Evolutionary conservation across 2,329 filamentous ascomycete species (phyloP).

Genomic region (Penicillium sp.): DNA sequence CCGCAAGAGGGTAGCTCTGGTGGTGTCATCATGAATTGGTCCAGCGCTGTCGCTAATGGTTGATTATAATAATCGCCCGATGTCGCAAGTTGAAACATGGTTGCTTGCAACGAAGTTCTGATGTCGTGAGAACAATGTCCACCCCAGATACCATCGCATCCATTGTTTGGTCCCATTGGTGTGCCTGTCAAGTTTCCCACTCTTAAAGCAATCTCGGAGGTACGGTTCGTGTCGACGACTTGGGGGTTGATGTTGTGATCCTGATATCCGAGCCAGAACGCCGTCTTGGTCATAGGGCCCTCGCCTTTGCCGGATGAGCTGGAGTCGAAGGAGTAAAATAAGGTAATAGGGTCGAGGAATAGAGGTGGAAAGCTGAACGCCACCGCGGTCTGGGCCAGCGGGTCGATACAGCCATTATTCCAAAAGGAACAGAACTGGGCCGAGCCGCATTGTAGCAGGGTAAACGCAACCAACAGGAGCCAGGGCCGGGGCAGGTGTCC

Average conservation of each 20-base stretch:
- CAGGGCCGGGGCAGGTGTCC: conserved; percentile 16
- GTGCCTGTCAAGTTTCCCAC: conserved; percentile 39
- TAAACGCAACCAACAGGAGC: conserved; percentile 21
- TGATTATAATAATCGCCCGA: conserved; percentile 29
- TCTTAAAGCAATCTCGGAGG: conserved; percentile 38
- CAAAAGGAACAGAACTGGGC: conserved; percentile 39
- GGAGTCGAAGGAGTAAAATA: conserved; percentile 40
- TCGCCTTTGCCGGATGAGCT: conserved; percentile 30
- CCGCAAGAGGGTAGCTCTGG: conserved; percentile 30
- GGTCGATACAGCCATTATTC: conserved; percentile 37
- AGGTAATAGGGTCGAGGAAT: conserved; percentile 32
- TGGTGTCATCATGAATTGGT: conserved; percentile 26
- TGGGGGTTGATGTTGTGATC: conserved; percentile 25
- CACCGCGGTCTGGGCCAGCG: conserved; percentile 39
- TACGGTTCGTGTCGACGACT: conserved; percentile 33
- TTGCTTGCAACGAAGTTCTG: conserved; percentile 27
- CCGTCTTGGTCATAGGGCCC: conserved; percentile 37
- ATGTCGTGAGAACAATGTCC: conserved; percentile 32
- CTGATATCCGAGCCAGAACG: conserved; percentile 39
- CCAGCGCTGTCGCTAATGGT: conserved; percentile 32
- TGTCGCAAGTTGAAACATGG: conserved; percentile 28
- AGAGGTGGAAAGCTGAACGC: conserved; percentile 36
- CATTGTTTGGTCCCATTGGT: conserved; percentile 35
- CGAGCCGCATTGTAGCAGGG: conserved; percentile 18
- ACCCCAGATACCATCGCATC: conserved; percentile 41